phyloP scores from a whole-genome alignment of 2,329 filamentous ascomycete species.

The Curvularia sp. region DNA sequence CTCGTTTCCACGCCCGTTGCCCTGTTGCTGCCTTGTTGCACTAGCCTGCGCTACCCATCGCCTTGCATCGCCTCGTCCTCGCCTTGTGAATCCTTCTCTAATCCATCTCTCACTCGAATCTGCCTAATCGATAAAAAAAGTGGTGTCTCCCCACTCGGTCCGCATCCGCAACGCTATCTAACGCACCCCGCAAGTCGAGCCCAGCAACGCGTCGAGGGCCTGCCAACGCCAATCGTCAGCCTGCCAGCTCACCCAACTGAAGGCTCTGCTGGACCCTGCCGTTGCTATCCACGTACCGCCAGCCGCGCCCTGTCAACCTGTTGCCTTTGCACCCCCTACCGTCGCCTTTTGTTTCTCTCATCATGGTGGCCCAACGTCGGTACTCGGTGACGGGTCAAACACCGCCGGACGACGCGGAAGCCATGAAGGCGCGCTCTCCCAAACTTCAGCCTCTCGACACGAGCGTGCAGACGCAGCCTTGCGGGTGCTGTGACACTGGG shows the following conservation, averaged over 20 bases:
- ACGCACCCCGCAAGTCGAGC: slow-evolving; percentile 37
- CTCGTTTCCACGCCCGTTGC: slow-evolving; percentile 2
- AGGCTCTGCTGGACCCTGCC: slow-evolving; percentile 22
- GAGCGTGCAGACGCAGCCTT: slow-evolving; percentile 40
- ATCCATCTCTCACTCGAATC: not conserved
- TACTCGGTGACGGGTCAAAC: slow-evolving; percentile 50
- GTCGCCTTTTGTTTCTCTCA: not conserved
- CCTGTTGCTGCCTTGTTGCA: not conserved
- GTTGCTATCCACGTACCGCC: slow-evolving; percentile 22
- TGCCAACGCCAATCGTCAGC: slow-evolving; percentile 20
- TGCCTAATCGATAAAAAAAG: slow-evolving; percentile 31
- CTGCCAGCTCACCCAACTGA: slow-evolving; percentile 31
- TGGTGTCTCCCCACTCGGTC: slow-evolving; percentile 22
- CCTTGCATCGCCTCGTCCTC: not conserved
- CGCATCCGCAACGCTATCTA: slow-evolving; percentile 29
- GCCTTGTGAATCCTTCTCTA: not conserved
- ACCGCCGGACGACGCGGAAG: slow-evolving; percentile 43
- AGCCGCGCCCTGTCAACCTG: slow-evolving; percentile 8
- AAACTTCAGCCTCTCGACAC: slow-evolving; percentile 49
- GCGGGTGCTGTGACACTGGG: slow-evolving; percentile 40
- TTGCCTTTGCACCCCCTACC: not conserved
- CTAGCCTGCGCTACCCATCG: not conserved
- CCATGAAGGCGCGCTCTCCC: slow-evolving; percentile 43
- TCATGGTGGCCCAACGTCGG: slow-evolving; percentile 44
- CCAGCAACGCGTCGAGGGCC: slow-evolving; percentile 29